Evolutionary conservation across 768 basidiomycete genomes (phyloP), one percentile per base, ranked within the genome.

Genomic region (Trametes cubensis): DNA sequence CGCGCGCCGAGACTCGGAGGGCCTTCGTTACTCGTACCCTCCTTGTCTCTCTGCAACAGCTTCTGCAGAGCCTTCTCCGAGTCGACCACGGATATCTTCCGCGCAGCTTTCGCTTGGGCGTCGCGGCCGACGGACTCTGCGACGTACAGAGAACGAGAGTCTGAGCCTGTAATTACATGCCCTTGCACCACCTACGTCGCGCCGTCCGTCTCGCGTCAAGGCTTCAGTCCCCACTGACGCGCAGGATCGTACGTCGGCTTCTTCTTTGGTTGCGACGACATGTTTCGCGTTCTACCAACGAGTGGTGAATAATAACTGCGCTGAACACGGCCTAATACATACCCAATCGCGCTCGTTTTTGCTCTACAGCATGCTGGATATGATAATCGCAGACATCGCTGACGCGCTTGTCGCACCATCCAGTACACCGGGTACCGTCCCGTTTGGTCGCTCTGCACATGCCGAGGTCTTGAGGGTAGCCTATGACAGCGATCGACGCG

Each of bases 371-470:
- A 23, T 82, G 81, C 63, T 93, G 88, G 42, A 98, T 73, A 75
- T 99, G 97, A 74, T 85, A 99, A 46, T 98, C 95, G 74, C 97
- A 99, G 3, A 91, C 87, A 20, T 91, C 88, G 72, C 85, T 82
- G 68, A 90, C 82, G 28, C 94, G 87, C 66, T 88, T 93, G 76
- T 99, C 96, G 52, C 87, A 92, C 96, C 96, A 98, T 56, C 86
- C 83, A 10, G 86, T 86, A 67, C 97, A 98, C 2, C 80, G 68
- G 53, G 88, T 88, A 1, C 94, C 94, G 60, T 96, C 94, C 55
- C 83, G 82, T 70, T 89, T 91, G 47, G 79, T 70, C 11, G 90
- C 94, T 2, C 76, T 78, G 70, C 97, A 99, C 79, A 87, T 86
- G 0, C 95, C 93, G 1, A 98, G 82, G 72, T 99, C 95, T 26